A percentile compares a stretch with the other conserved stretches of the same genome.
phyloP scores from a whole-genome alignment of 345 rosid species.

The Eucalyptus marginata region DNA sequence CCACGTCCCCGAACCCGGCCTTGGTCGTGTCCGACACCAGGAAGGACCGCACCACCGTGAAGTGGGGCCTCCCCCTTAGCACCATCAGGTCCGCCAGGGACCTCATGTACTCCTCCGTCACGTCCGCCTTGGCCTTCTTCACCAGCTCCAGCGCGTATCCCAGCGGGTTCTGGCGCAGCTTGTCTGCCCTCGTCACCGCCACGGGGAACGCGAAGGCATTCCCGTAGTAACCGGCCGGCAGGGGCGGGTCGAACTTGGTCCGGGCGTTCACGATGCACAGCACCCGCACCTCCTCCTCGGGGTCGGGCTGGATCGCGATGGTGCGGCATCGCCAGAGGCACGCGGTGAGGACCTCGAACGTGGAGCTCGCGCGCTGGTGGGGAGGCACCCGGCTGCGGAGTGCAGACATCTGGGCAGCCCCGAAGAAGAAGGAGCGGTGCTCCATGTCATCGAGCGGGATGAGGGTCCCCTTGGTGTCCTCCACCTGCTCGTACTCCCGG shows the following conservation, averaged over 20 bases:
- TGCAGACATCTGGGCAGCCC: conserved; percentile 15
- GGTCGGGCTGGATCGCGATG: conserved; percentile 27
- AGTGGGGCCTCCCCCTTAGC: conserved; percentile 23
- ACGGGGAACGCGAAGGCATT: conserved; percentile 27
- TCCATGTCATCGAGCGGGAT: conserved; percentile 6
- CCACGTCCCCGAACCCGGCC: conserved; percentile 14
- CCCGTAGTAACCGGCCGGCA: conserved; percentile 42
- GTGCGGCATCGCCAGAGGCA: conserved; percentile 56
- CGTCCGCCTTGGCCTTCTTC: conserved; percentile 23
- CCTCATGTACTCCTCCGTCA: conserved; percentile 44
- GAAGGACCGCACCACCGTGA: conserved; percentile 7
- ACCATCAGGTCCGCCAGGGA: conserved; percentile 43
- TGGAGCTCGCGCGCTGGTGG: conserved; percentile 15
- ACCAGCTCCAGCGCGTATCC: conserved; percentile 33
- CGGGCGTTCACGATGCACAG: conserved; percentile 29
- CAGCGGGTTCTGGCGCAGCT: conserved; percentile 24
- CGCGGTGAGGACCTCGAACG: conserved; percentile 31
- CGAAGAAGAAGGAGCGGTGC: conserved; percentile 44
- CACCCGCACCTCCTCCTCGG: conserved; percentile 34
- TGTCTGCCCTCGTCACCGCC: conserved; percentile 21
- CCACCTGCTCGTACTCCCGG: conserved; percentile 31
- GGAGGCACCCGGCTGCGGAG: conserved; percentile 19
- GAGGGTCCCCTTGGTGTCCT: conserved; percentile 4
- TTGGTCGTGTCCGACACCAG: conserved; percentile 27
- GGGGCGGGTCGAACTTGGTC: conserved; percentile 20